Evolutionary conservation across 805 yeast species (phyloP).

Genomic region (Zygosaccharomyces lentus): DNA sequence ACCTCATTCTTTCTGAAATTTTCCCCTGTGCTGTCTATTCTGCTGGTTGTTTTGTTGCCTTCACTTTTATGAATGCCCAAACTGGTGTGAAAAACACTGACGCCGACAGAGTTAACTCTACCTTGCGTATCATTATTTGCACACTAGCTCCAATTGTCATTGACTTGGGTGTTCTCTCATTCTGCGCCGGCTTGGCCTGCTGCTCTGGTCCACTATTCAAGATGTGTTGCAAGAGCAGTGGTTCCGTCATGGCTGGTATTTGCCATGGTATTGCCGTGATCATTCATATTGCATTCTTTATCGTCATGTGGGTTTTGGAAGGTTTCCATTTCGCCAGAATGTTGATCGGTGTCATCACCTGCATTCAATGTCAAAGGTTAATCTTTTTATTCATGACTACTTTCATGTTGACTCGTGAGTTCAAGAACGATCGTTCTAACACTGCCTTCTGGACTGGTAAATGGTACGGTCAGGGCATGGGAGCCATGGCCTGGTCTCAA

Average conservation of each 20-base stretch:
- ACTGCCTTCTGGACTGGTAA: slow-evolving; percentile 99
- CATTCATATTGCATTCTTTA: slow-evolving; percentile 80
- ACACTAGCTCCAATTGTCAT: slow-evolving; percentile 87
- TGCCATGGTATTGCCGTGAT: slow-evolving; percentile 95
- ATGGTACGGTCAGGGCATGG: slow-evolving; percentile 95
- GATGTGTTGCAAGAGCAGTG: slow-evolving; percentile 94
- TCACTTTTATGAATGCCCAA: slow-evolving; percentile 78
- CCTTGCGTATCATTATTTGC: slow-evolving; percentile 69
- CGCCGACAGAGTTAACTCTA: slow-evolving; percentile 58
- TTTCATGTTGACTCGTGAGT: slow-evolving; percentile 83
- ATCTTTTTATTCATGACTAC: slow-evolving; percentile 81
- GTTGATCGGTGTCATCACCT: slow-evolving; percentile 79
- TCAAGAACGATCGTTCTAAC: slow-evolving; percentile 90
- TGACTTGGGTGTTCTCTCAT: slow-evolving; percentile 77
- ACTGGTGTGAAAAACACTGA: slow-evolving; percentile 61
- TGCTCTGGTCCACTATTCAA: slow-evolving; percentile 97
- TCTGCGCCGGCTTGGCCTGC: slow-evolving; percentile 81
- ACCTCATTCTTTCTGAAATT: slow-evolving; percentile 65
- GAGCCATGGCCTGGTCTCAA: slow-evolving; percentile 91
- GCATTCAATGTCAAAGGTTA: slow-evolving; percentile 82
- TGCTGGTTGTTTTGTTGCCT: slow-evolving; percentile 76
- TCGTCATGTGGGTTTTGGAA: slow-evolving; percentile 95
- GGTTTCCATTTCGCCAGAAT: slow-evolving; percentile 86
- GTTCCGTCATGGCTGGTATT: slow-evolving; percentile 89
- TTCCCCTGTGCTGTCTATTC: slow-evolving; percentile 68